These are phyloP conservation scores for Saitoella complicata DNA, from an alignment of 805 yeast species.

Conservation along the genomic window DNA sequence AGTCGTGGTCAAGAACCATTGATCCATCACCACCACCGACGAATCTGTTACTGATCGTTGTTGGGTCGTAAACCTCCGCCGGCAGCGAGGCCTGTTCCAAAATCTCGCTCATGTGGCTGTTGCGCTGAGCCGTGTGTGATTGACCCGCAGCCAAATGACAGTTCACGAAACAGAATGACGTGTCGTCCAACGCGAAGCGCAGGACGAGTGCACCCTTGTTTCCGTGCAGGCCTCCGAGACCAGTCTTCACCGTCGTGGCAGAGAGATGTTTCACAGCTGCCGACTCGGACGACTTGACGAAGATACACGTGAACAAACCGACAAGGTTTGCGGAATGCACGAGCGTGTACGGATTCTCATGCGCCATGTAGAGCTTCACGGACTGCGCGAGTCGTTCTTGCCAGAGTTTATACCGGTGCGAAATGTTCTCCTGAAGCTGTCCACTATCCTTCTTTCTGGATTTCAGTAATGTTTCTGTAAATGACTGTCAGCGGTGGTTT, in stretches of 20 bases:
- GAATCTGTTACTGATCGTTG: constrained; percentile 10
- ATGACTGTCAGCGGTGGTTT: constrained; percentile 28
- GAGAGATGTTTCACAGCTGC: constrained; percentile 44
- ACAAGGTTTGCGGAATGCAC: constrained; percentile 73
- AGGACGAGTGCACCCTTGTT: constrained; percentile 63
- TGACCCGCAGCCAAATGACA: constrained; percentile 93
- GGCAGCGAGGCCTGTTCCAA: constrained; percentile 21
- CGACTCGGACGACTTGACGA: constrained; percentile 38
- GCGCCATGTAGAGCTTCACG: constrained; percentile 14
- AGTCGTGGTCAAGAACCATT: constrained; percentile 60
- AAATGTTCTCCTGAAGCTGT: constrained; percentile 17
- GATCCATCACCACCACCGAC: constrained; percentile 28
- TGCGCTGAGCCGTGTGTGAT: constrained; percentile 64
- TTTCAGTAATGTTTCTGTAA: constrained; percentile 31
- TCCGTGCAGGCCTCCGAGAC: constrained; percentile 78
- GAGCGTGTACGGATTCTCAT: constrained; percentile 26
- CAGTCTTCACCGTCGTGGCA: constrained; percentile 72
- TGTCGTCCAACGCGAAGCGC: constrained; percentile 46
- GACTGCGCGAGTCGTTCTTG: constrained; percentile 16
- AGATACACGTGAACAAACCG: constrained; percentile 61
- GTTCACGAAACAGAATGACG: constrained; percentile 61
- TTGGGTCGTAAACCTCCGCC: not conserved
- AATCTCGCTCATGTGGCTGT: constrained; percentile 69
- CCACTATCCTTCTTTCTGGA: constrained; percentile 40
- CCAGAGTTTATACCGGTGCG: constrained; percentile 23